A percentile compares a stretch with the other conserved stretches of the same genome.
These are phyloP conservation scores for Pichiaceae sp. DNA, from an alignment of 1,139 yeast species.

Conservation along the genomic window DNA sequence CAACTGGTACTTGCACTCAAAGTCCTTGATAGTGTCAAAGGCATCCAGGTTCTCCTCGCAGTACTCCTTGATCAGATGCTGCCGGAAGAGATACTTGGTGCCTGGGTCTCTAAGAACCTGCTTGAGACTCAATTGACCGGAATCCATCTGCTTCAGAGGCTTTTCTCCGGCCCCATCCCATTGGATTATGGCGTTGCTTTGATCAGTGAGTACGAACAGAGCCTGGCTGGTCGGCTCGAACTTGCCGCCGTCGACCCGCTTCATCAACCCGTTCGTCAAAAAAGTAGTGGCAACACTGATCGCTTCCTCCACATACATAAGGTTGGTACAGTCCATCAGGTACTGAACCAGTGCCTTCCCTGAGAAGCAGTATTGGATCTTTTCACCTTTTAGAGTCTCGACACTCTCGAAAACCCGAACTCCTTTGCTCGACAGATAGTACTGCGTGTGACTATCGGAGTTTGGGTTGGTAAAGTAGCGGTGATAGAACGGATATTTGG, in stretches of 20 bases:
- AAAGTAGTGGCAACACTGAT: slow-evolving; percentile 50
- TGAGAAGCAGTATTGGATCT: slow-evolving; percentile 42
- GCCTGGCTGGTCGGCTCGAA: slow-evolving; percentile 13
- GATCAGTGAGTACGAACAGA: slow-evolving; percentile 14
- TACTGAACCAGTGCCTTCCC: slow-evolving; percentile 83
- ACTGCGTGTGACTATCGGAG: slow-evolving; percentile 74
- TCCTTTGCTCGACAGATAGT: slow-evolving; percentile 63
- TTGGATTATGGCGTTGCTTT: slow-evolving; percentile 13
- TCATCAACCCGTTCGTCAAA: slow-evolving; percentile 39
- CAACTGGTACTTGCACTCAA: slow-evolving; percentile 21
- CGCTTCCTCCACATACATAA: slow-evolving; percentile 53
- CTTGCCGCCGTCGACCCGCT: slow-evolving; percentile 1
- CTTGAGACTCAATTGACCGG: slow-evolving; percentile 26
- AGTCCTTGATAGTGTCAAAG: slow-evolving; percentile 47
- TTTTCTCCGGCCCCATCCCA: slow-evolving; percentile 9
- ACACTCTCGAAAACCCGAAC: slow-evolving; percentile 44
- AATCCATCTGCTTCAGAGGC: not conserved
- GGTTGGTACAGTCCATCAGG: slow-evolving; percentile 84
- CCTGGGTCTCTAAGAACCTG: slow-evolving; percentile 72
- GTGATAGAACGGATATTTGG: slow-evolving; percentile 62
- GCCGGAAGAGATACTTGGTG: slow-evolving; percentile 54
- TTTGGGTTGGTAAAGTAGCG: slow-evolving; percentile 82
- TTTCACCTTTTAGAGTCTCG: slow-evolving; percentile 10
- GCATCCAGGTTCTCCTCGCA: slow-evolving; percentile 77
- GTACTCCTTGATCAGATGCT: slow-evolving; percentile 52